These are phyloP conservation scores for Mycocentrospora acerina DNA, from an alignment of 2,329 filamentous ascomycete species.

Conservation along the genomic window DNA sequence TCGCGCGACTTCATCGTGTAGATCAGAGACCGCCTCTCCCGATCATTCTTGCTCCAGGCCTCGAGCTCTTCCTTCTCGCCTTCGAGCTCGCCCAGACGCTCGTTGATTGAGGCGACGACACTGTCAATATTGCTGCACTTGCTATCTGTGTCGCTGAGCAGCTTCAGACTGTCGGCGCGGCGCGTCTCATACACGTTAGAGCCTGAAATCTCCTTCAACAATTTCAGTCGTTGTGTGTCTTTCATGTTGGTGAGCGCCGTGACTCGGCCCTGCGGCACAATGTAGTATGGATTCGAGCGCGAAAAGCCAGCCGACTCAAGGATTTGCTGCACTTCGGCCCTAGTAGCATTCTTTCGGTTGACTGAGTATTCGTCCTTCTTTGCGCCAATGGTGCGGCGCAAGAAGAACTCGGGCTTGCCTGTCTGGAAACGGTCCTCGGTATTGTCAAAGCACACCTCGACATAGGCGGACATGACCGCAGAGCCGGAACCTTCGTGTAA, in stretches of 20 bases:
- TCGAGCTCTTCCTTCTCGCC: conserved; percentile 96
- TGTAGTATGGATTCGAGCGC: conserved; percentile 97
- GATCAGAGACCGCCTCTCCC: conserved; percentile 86
- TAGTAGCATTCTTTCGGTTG: conserved; percentile 94
- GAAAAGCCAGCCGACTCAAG: conserved; percentile 96
- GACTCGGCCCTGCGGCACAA: conserved; percentile 95
- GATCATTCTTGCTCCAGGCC: conserved; percentile 92
- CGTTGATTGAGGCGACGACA: conserved; percentile 85
- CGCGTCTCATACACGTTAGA: conserved; percentile 96
- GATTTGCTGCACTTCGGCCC: conserved; percentile 90
- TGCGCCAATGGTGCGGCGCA: conserved; percentile 90
- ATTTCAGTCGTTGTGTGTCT: conserved; percentile 81
- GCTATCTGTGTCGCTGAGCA: conserved; percentile 95
- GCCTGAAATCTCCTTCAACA: conserved; percentile 96
- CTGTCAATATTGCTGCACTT: conserved; percentile 95
- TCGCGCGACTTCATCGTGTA: conserved; percentile 93
- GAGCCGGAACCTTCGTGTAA: conserved; percentile 98
- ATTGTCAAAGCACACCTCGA: conserved; percentile 99
- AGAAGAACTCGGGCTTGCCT: conserved; percentile 82
- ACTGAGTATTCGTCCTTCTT: conserved; percentile 99
- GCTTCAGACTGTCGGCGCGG: conserved; percentile 87
- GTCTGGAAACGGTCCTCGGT: conserved; percentile 93
- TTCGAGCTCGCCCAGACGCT: conserved; percentile 83
- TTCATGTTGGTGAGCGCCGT: conserved; percentile 99
- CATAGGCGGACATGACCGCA: conserved; percentile 98